Evolutionary conservation across 139 green algal species (phyloP), one percentile per base, ranked within the genome.

Genomic region (Auxenochlorella protothecoides): DNA sequence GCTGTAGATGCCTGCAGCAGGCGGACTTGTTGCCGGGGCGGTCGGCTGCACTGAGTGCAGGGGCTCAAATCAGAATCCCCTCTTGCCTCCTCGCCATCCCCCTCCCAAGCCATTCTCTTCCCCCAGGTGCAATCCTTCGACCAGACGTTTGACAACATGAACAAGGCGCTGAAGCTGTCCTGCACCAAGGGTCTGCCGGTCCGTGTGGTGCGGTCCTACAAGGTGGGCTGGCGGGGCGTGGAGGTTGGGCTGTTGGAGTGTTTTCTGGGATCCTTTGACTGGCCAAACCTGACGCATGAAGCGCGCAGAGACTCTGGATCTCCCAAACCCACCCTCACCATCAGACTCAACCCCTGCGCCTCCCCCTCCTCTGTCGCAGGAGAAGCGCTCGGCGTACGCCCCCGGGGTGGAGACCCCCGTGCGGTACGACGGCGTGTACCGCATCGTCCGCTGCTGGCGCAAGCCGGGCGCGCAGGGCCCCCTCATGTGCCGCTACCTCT

Each of bases 371-470:
- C 27, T 44, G 27, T 44, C 73, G 64, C 84, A 96, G 88, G 93
- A 98, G 82, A 97, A 97, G 84, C 82, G 89, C 56, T 95, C 87
- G 6, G 80, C 85, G 7, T 97, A 97, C 76, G 93, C 93, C 5
- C 93, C 93, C 16, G 75, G 86, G 10, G 52, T 75, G 6, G 87
- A 89, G 6, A 75, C 74, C 16, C 85, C 88, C 3, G 91, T 97
- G 53, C 79, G 92, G 5, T 98, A 98, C 77, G 93, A 98, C 76
- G 93, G 93, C 56, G 79, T 97, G 52, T 98, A 98, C 85, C 87
- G 90, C 74, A 96, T 98, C 72, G 85, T 90, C 63, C 82, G 85
- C 72, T 92, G 81, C 81, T 98, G 91, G 91, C 81, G 93, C 64
- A 92, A 90, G 71, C 78, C 73, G 51, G 93, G 93, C 63, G 74